Evolutionary conservation across 73 alveolate genomes (phyloP).

Genomic region (Uronychia setigera): DNA sequence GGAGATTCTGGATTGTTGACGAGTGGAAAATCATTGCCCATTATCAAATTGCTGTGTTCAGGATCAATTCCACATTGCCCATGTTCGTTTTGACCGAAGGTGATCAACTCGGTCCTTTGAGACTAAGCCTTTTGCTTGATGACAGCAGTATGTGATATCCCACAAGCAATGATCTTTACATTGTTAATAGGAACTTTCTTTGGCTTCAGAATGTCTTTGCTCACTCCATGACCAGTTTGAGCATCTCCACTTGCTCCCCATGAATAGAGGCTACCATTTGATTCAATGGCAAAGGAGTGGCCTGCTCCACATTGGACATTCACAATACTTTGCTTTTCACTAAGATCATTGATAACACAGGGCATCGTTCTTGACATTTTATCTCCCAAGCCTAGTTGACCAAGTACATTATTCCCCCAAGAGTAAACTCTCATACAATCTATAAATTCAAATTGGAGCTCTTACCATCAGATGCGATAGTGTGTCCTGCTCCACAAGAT

Average conservation of each 20-base stretch:
- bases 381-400: slow-evolving; percentile 23
- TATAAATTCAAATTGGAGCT: not conserved
- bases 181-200: not conserved
- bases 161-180: not conserved
- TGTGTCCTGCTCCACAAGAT: slow-evolving; percentile 50
- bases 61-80: slow-evolving; percentile 35
- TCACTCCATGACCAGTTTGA: slow-evolving; percentile 37
- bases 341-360: slow-evolving; percentile 2
- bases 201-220: slow-evolving; percentile 25
- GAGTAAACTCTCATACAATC: slow-evolving; percentile 16
- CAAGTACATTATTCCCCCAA: slow-evolving; percentile 37
- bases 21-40: not conserved
- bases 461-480: slow-evolving; percentile 9
- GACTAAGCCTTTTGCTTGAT: not conserved
- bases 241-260: slow-evolving; percentile 47
- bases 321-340: slow-evolving; percentile 11
- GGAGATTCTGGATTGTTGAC: not conserved
- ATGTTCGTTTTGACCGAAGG: slow-evolving; percentile 31
- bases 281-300: slow-evolving; percentile 43
- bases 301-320: slow-evolving; percentile 34
- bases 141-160: not conserved
- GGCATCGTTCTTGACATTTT: slow-evolving; percentile 5
- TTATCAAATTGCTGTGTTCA: not conserved
- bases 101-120: slow-evolving; percentile 5
- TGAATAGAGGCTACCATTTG: slow-evolving; percentile 22